Conservation (phyloP, 441 rosid genomes). For the Francoa sonchifolia region DNA sequence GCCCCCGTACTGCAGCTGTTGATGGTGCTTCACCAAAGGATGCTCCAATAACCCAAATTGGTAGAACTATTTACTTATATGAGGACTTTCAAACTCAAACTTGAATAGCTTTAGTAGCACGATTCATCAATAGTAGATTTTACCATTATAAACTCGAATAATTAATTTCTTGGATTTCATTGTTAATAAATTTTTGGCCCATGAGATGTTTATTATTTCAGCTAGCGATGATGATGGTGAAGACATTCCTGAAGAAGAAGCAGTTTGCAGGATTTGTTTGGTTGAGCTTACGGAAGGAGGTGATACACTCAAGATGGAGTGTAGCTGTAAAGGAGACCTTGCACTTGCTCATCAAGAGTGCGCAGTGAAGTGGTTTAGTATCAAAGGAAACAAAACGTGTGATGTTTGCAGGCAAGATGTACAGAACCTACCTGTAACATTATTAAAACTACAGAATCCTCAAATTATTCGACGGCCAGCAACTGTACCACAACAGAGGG, state of each 20-base stretch:
- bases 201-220: conserved; percentile 7
- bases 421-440: conserved; percentile 31
- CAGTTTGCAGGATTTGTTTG: conserved; percentile 41
- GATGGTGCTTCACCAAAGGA: conserved; percentile 16
- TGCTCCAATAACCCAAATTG: conserved; percentile 15
- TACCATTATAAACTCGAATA: too few species aligned
- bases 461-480: conserved; percentile 20
- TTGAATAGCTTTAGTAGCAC: not conserved
- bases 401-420: conserved; percentile 39
- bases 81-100: not conserved
- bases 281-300: conserved; percentile 38
- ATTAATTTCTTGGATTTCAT: too few species aligned
- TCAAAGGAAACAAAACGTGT: conserved; percentile 38
- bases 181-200: too few species aligned
- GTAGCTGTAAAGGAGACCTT: conserved; percentile 44
- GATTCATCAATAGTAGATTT: not conserved
- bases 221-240: conserved; percentile 23
- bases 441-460: conserved; percentile 25
- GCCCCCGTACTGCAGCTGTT: conserved; percentile 17
- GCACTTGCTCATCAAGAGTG: conserved; percentile 39
- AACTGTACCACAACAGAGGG: conserved; percentile 20
- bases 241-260: conserved; percentile 41
- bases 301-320: conserved; percentile 34
- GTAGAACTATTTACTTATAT: conserved; percentile 10
- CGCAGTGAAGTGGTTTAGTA: conserved; percentile 38